Evolutionary conservation across 805 yeast species (phyloP).

Genomic region (Lipomyces mesembrius): DNA sequence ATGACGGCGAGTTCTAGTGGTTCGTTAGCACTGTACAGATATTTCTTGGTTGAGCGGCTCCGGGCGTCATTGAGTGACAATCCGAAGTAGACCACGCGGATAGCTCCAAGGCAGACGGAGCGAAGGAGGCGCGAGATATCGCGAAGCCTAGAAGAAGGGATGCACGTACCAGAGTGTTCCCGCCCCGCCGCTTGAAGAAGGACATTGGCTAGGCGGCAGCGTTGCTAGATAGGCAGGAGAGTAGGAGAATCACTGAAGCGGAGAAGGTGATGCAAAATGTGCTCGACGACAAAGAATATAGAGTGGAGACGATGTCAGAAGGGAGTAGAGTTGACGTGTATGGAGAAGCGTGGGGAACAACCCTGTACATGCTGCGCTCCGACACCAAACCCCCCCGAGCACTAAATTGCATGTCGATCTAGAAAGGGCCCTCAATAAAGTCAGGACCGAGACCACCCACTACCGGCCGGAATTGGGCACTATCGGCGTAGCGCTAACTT

Average conservation of each 20-base stretch:
- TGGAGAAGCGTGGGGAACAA: constrained; percentile 3
- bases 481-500: background rate
- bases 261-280: background rate
- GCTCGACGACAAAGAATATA: background rate
- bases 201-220: constrained; percentile 19
- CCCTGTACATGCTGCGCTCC: background rate
- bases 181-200: constrained; percentile 32
- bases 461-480: background rate
- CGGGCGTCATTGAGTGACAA: background rate
- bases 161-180: constrained; percentile 17
- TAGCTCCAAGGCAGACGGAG: background rate
- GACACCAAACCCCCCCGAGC: background rate
- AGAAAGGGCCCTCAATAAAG: background rate
- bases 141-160: background rate
- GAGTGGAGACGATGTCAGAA: background rate
- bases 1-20: background rate
- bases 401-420: too few relatives aligned
- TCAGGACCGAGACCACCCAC: background rate
- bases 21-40: background rate
- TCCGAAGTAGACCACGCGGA: background rate
- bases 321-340: background rate
- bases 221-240: background rate
- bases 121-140: background rate
- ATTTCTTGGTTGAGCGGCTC: background rate
- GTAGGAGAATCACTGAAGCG: background rate